Evolutionary conservation across 2,329 filamentous ascomycete species (phyloP).

Genomic region (Bertia moriformis): DNA sequence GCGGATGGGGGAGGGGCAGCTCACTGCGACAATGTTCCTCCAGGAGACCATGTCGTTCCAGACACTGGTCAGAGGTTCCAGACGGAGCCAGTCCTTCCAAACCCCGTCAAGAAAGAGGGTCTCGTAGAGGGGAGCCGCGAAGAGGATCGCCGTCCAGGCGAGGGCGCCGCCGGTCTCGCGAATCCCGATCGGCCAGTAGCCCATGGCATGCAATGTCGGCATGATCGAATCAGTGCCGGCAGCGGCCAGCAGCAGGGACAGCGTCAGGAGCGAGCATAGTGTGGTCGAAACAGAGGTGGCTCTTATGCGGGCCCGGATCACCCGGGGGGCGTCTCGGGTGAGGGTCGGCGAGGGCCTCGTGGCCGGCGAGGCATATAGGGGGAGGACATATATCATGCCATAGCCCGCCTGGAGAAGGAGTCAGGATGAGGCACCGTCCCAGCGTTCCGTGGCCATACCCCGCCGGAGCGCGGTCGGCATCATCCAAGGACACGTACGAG

Average conservation of each 20-base stretch:
- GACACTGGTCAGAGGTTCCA: slow-evolving; percentile 38
- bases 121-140: slow-evolving; percentile 74
- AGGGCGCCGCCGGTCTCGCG: slow-evolving; percentile 48
- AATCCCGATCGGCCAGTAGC: slow-evolving; percentile 64
- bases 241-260: slow-evolving; percentile 45
- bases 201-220: slow-evolving; percentile 56
- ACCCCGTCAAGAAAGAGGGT: slow-evolving; percentile 56
- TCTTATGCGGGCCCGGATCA: slow-evolving; percentile 74
- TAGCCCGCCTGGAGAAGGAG: slow-evolving; percentile 64
- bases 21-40: slow-evolving; percentile 74
- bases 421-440: no score
- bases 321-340: slow-evolving; percentile 74
- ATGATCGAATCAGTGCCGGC: slow-evolving; percentile 30
- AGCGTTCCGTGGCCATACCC: no score
- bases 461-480: no score
- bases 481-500: no score
- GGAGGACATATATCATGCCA: slow-evolving; percentile 77
- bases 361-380: slow-evolving; percentile 70
- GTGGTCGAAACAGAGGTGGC: slow-evolving; percentile 66
- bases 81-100: slow-evolving; percentile 50
- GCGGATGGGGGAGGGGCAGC: slow-evolving; percentile 13
- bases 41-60: slow-evolving; percentile 66
- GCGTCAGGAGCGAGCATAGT: slow-evolving; percentile 50
- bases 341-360: slow-evolving; percentile 69
- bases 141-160: slow-evolving; percentile 64